Evolutionary conservation across 305 asterid species (phyloP), one percentile per base, ranked within the genome.

Genomic region (Euphrasia arctica): DNA sequence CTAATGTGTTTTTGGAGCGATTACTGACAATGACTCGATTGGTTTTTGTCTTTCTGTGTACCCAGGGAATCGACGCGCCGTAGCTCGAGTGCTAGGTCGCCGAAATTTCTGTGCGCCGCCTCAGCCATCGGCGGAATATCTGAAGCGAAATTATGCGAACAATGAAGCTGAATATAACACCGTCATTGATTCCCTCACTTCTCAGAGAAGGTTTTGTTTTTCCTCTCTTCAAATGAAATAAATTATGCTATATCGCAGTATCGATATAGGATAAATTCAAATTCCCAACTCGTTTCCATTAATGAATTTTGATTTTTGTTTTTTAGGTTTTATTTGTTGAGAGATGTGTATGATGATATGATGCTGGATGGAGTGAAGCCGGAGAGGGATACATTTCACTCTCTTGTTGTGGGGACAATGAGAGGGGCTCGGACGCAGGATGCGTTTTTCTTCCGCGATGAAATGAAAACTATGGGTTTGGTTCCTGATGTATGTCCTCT

Each of bases 321-420:
- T 13, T 54, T 64, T 68, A 90, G 97, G 91, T 67, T 62, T 78
- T 89, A 70, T 77, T 71, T 92, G 78, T 70, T 92, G 85, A 89
- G 98, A 80, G 98, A 89, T 78, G 96, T 85, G 58, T 92, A 87
- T 70, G 98, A 89, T 64, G 97, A 92, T 78, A 87, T 92, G 98
- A 71, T 89, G 85, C 89, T 92, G 74, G 98, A 92, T 70, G 97
- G 98, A 55, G 91, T 92, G 77, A 87, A 89, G 96, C 98, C 97
- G 25, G 87, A 81, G 83, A 87, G 94, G 84, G 97, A 92, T 55
- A 87, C 93, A 4, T 92, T 89, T 66, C 96, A 87, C 74, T 83
- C 97, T 22, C 90, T 92, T 54, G 78, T 89, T n/a, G 77, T 80
- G 22, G 97, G 97, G 79, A 77, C 96, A 1, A 92, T 92, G 98